Base-by-base conservation (phyloP, 2,329 filamentous ascomycete species). In the Colletotrichum sp. region DNA sequence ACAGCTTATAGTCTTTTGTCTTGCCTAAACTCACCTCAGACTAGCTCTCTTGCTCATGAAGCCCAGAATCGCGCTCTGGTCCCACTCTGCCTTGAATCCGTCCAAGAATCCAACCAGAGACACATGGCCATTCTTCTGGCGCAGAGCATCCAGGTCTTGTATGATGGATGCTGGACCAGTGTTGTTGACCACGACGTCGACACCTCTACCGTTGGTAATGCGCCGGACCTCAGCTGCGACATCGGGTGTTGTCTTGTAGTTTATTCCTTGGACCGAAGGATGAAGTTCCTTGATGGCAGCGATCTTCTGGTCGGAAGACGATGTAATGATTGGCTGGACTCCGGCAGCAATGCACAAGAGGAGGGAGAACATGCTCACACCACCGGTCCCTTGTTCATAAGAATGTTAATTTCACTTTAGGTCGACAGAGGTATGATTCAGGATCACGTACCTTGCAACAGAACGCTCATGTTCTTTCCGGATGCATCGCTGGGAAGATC, bases 111-210 rank as follows among this genome's bases (percentile, higher is more conserved):
- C 72, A 8, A 71, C 60, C 12, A 71, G 62, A 4, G 72, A 68
- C 2, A 75, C 28, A 4, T 52, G 65, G 15, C 72, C 72, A 8
- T 52, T 62, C 15, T 21, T 67, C 12, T 26, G n/a, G 18, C 72
- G 39, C 21, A 75, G 55, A 24, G 62, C 60, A 8, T 34, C 68
- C 30, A 81, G 68, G 26, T 82, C 79, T 1, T 78, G 59, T 5
- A 77, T 77, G 13, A 81, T 75, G 6, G 78, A 79, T 10, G 21
- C 68, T 8, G 78, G 78, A 1, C 81, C 81, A 8, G 62, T 75
- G 59, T 81, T 82, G 76, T 82, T 82, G 59, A 83, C 26, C 4
- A 83, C 79, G 30, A 79, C 32, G 62, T 81, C 79, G 5, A 81
- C 81, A 8, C 81, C 81, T 30, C 75, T 76, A 30, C 80, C 80